phyloP scores from a whole-genome alignment of 441 rosid genomes.

The Raphanus hybrid region DNA sequence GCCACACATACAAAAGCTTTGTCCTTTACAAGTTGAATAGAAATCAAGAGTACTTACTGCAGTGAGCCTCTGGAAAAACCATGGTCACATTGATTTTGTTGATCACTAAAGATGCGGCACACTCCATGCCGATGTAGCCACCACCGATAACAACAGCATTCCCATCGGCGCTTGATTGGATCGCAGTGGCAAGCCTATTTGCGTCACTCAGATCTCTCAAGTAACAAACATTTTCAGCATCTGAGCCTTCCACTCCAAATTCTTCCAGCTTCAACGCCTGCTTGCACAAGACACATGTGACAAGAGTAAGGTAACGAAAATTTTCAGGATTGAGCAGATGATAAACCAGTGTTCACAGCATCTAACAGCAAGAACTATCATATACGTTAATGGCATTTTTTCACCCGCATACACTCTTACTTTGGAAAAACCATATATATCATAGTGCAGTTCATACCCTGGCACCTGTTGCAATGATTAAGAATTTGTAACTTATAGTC shows the following conservation, averaged over 20 bases:
- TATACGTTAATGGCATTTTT: background rate
- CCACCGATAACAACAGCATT: conserved; percentile 96
- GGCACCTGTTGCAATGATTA: conserved; percentile 97
- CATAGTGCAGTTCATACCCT: conserved; percentile 68
- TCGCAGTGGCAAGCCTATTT: conserved; percentile 71
- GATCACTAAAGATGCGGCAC: conserved; percentile 94
- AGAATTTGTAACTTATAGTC: conserved; percentile 89
- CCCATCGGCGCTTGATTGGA: conserved; percentile 68
- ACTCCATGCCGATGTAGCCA: conserved; percentile 99
- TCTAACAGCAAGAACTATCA: background rate
- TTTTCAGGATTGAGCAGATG: conserved; percentile 11
- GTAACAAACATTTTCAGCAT: conserved; percentile 93
- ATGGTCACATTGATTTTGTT: conserved; percentile 86
- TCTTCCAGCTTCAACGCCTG: conserved; percentile 96
- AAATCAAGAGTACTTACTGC: conserved; percentile 60
- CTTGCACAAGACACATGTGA: conserved; percentile 28
- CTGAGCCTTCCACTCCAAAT: conserved; percentile 86
- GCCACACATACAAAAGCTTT: conserved; percentile 4
- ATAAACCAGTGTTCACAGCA: background rate
- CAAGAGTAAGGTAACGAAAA: conserved; percentile 16
- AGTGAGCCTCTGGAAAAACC: conserved; percentile 98
- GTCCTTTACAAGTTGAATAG: conserved; percentile 1
- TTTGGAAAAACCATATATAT: conserved; percentile 2
- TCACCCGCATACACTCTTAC: conserved; percentile 5
- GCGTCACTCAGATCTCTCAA: conserved; percentile 86